Conservation (phyloP, 2,329 filamentous ascomycete species). For the Sporothrix pseudoabietina region DNA sequence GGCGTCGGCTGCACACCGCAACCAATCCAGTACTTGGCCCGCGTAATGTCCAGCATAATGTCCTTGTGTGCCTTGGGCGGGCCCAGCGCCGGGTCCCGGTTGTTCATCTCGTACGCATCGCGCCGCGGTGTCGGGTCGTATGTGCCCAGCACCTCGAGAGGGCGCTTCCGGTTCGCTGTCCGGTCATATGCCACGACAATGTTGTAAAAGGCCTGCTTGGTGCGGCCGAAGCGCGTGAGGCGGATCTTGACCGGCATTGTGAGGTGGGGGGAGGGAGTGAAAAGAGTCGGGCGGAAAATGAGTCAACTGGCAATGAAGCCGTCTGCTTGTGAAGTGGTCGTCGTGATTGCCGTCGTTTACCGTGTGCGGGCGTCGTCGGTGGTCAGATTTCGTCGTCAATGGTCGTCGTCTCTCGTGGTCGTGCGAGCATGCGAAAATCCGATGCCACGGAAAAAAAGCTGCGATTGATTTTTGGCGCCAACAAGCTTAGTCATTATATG, state of each 20-base stretch:
- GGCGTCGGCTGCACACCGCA: conserved; percentile 95
- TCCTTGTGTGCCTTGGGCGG: conserved; percentile 74
- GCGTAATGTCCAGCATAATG: conserved; percentile 77
- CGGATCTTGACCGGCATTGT: conserved; percentile 86
- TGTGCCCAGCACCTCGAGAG: conserved; percentile 87
- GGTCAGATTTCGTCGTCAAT: background rate
- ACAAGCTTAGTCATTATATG: background rate
- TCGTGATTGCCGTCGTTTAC: background rate
- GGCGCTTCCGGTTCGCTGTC: conserved; percentile 81
- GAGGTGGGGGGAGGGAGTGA: background rate
- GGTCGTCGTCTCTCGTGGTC: background rate
- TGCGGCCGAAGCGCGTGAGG: conserved; percentile 88
- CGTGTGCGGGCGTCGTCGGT: background rate
- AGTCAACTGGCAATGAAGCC: background rate
- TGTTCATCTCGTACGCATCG: conserved; percentile 50
- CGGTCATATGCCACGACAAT: conserved; percentile 87
- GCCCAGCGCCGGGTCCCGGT: background rate
- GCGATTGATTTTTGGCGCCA: background rate
- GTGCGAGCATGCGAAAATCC: conserved; percentile 15
- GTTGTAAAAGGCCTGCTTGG: conserved; percentile 92
- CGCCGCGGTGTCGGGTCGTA: conserved; percentile 69
- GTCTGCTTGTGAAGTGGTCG: background rate
- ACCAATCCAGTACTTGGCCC: conserved; percentile 94
- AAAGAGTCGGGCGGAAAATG: background rate
- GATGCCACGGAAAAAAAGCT: background rate